These are phyloP conservation scores for Neofusicoccum parvum DNA, from an alignment of 2,329 filamentous ascomycete genomes.

Conservation along the genomic window DNA sequence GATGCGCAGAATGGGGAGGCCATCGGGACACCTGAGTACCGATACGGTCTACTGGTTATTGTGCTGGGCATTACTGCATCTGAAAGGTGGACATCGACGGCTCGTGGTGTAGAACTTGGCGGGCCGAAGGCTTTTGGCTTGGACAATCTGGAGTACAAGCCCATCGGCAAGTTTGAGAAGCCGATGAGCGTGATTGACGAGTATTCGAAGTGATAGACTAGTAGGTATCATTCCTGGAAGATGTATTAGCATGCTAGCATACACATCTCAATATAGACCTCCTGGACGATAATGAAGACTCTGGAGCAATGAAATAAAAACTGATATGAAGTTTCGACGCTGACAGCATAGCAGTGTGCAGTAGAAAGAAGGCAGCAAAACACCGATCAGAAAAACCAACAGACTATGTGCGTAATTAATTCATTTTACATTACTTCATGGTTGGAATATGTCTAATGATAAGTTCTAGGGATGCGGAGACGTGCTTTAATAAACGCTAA, in stretches of 20 bases:
- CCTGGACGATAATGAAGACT: no score
- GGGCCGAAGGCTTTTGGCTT: slow-evolving; percentile 55
- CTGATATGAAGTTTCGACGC: no score
- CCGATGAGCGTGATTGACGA: slow-evolving; percentile 58
- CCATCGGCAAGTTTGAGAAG: slow-evolving; percentile 53
- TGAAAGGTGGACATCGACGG: slow-evolving; percentile 56
- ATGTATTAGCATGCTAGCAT: no score
- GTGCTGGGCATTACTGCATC: slow-evolving; percentile 59
- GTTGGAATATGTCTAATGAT: not conserved
- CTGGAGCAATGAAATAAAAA: no score
- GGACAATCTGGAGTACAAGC: slow-evolving; percentile 51
- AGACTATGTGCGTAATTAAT: not conserved
- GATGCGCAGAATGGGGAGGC: slow-evolving; percentile 51
- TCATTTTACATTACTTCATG: slow-evolving; percentile 1
- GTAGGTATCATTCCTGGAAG: no score
- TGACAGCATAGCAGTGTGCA: no score
- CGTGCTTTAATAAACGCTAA: not conserved
- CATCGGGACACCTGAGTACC: slow-evolving; percentile 58
- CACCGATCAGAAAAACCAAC: no score
- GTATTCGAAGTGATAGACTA: slow-evolving; percentile 31
- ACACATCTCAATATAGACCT: no score
- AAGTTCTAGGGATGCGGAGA: not conserved
- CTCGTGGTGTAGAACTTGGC: slow-evolving; percentile 52
- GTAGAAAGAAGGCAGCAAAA: no score
- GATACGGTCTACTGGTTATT: slow-evolving; percentile 55